Conservation (phyloP, 2,329 filamentous ascomycete genomes). For the Zarea fungicola region DNA sequence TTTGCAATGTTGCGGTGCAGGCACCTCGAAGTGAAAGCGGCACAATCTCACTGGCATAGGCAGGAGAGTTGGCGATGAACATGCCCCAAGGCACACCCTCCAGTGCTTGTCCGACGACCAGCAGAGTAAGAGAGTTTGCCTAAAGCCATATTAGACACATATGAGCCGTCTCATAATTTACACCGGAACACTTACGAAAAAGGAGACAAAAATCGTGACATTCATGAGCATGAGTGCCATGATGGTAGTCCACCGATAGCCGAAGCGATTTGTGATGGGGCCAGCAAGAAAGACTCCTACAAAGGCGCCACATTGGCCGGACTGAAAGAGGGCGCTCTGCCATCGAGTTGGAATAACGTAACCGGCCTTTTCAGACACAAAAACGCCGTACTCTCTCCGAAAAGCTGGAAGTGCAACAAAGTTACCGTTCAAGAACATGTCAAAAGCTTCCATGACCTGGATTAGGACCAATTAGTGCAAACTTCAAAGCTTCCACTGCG, state of each 20-base stretch:
- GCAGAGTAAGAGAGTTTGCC: constrained; percentile 32
- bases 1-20: constrained; percentile 55
- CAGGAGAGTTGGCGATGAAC: constrained; percentile 58
- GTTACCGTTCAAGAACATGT: constrained; percentile 43
- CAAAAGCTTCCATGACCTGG: constrained; percentile 46
- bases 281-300: constrained; percentile 33
- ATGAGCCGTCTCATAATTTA: too few species aligned
- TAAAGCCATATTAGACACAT: neutral
- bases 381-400: constrained; percentile 32
- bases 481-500: neutral
- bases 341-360: constrained; percentile 35
- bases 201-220: constrained; percentile 43
- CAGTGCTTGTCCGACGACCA: constrained; percentile 49
- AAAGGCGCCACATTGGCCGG: constrained; percentile 31
- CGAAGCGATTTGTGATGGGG: constrained; percentile 31
- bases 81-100: constrained; percentile 58
- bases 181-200: constrained; percentile 46
- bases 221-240: constrained; percentile 33
- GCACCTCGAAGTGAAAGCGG: constrained; percentile 52
- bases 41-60: constrained; percentile 56
- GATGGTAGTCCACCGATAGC: constrained; percentile 34
- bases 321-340: constrained; percentile 32
- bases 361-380: constrained; percentile 3
- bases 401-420: constrained; percentile 40
- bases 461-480: neutral